A percentile compares a stretch with the other conserved stretches of the same genome.
phyloP scores from a whole-genome alignment of 1,284 basidiomycete genomes.

The Rhizoctonia solani region DNA sequence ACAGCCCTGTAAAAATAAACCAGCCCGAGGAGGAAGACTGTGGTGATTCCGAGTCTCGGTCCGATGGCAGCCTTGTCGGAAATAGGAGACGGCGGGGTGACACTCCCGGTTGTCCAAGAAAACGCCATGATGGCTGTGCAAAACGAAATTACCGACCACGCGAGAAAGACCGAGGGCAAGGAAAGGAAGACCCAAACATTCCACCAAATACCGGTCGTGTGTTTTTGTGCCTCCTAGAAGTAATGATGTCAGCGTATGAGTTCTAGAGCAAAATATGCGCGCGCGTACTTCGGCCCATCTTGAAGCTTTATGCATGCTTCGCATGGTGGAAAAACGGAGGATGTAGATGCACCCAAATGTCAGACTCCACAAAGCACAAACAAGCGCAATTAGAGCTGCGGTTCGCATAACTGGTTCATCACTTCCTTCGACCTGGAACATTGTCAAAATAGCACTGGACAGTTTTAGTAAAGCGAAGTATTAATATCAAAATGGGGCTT shows the following conservation, averaged over 20 bases:
- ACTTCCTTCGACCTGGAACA: conserved; percentile 69
- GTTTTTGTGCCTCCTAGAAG: conserved; percentile 66
- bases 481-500: conserved; percentile 42
- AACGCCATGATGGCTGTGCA: conserved; percentile 67
- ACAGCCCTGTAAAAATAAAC: conserved; percentile 66
- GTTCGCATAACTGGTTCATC: conserved; percentile 68
- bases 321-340: conserved; percentile 75
- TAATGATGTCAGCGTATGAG: conserved; percentile 10
- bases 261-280: not conserved
- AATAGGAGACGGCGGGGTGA: conserved; percentile 13
- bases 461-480: not conserved
- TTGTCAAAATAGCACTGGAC: conserved; percentile 68
- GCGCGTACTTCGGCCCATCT: conserved; percentile 73
- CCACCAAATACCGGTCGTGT: conserved; percentile 69
- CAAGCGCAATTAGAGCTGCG: conserved; percentile 65
- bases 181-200: conserved; percentile 79
- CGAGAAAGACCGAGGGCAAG: conserved; percentile 73
- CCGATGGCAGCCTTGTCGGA: conserved; percentile 46
- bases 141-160: conserved; percentile 72
- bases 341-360: conserved; percentile 78
- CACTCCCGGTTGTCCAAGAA: conserved; percentile 62
- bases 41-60: conserved; percentile 61
- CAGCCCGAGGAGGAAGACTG: conserved; percentile 60
- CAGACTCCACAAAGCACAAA: conserved; percentile 72
- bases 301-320: conserved; percentile 72